Evolutionary conservation across 352 stramenopile genomes (phyloP).

Genomic region (Pythium monospermum): DNA sequence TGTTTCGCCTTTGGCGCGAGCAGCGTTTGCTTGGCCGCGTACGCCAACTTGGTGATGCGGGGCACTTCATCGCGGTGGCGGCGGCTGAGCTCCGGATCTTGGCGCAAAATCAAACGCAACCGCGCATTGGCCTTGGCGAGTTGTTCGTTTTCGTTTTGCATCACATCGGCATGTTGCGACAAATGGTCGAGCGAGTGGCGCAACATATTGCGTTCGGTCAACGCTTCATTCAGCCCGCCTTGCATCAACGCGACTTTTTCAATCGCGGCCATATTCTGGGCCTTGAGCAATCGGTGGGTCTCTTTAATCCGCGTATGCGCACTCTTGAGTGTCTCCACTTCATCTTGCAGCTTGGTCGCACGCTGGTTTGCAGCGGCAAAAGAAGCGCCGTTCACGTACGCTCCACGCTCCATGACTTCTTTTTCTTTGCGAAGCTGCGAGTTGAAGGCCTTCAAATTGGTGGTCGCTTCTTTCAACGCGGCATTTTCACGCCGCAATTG

Average conservation of each 20-base stretch:
- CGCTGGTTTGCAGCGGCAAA: slow-evolving; percentile 83
- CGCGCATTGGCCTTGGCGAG: slow-evolving; percentile 82
- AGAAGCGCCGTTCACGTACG: slow-evolving; percentile 83
- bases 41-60: slow-evolving; percentile 73
- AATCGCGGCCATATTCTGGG: slow-evolving; percentile 72
- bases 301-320: slow-evolving; percentile 79
- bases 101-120: slow-evolving; percentile 74
- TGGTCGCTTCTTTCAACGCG: slow-evolving; percentile 78
- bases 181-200: slow-evolving; percentile 69
- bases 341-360: slow-evolving; percentile 80
- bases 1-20: slow-evolving; percentile 37
- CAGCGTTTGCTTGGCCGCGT: slow-evolving; percentile 59
- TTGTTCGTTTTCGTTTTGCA: slow-evolving; percentile 80
- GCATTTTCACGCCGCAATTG: slow-evolving; percentile 79
- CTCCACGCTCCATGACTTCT: slow-evolving; percentile 84
- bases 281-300: slow-evolving; percentile 77
- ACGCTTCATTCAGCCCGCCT: slow-evolving; percentile 57
- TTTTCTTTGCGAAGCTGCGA: slow-evolving; percentile 86
- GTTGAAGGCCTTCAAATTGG: slow-evolving; percentile 79
- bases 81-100: slow-evolving; percentile 79
- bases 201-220: slow-evolving; percentile 67
- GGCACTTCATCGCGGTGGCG: slow-evolving; percentile 84
- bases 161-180: slow-evolving; percentile 66
- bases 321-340: slow-evolving; percentile 74
- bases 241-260: slow-evolving; percentile 83